Evolutionary conservation across 352 stramenopile genomes (phyloP), one percentile per base, ranked within the genome.

Genomic region (Phytophthora ramorum): DNA sequence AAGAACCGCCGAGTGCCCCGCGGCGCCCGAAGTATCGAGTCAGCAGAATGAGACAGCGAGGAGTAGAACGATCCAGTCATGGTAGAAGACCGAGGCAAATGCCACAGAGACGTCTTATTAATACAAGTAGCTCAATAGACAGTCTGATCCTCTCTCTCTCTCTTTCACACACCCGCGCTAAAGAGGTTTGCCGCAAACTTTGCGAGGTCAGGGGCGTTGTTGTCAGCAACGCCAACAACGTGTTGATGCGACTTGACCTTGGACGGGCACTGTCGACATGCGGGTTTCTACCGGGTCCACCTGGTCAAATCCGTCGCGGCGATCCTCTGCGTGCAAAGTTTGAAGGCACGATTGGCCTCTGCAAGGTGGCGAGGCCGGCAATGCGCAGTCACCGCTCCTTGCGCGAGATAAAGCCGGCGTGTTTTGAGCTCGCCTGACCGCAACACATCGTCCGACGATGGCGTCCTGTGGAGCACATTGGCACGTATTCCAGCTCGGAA

Each of bases 381-480:
- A 48, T 43, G 37, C 30, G 49, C 58, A 49, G 43, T 47, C 46
- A 30, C 28, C 53, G 17, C 37, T 63, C 54, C 37, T 55, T 52
- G 12, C 50, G 26, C 22, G 43, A 60, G 37, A 56, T 46, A 63
- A 47, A 68, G 60, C 60, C 60, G 60, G 60, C 60, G 52, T 47
- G 60, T 47, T n/a, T 24, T 66, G 37, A 35, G 43, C 34, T 57
- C 44, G 63, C 63, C 62, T 70, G 62, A 70, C 55, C 54, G 22
- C 49, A 45, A 34, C 49, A 66, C 48, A 71, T 71, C 63, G 55
- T 70, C 55, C 48, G 44, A 13, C 28, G 38, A 44, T 57, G 32
- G 20, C 20, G n/a, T n/a, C 49, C 45, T 49, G 57, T 51, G 56
- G 46, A 47, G 24, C 24, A 28, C 24, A 28, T 5, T 28, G 28